Evolutionary conservation across 2,329 filamentous ascomycete genomes (phyloP).

Genomic region (Fusarium longipes): DNA sequence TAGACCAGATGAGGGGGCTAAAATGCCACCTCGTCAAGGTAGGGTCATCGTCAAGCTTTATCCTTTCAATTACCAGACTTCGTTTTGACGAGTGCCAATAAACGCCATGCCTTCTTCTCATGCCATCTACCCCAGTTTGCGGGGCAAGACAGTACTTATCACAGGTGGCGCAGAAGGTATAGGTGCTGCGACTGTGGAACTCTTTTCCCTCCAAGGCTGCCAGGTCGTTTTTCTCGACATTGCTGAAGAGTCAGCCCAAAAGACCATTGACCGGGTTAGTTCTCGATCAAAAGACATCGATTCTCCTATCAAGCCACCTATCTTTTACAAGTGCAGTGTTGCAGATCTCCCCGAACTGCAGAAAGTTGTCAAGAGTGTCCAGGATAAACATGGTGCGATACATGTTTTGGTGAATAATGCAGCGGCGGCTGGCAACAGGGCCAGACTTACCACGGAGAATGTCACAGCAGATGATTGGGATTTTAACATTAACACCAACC

Average conservation of each 20-base stretch:
- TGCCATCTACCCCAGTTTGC: slow-evolving; percentile 57
- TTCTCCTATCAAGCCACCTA: slow-evolving; percentile 40
- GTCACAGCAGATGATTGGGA: slow-evolving; percentile 58
- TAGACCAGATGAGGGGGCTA: not conserved
- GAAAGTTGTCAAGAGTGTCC: slow-evolving; percentile 49
- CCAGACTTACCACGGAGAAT: slow-evolving; percentile 46
- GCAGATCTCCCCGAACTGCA: slow-evolving; percentile 51
- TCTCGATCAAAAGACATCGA: slow-evolving; percentile 24
- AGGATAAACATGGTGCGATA: slow-evolving; percentile 56
- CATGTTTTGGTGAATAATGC: slow-evolving; percentile 90
- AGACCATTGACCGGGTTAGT: slow-evolving; percentile 45
- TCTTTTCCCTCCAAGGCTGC: slow-evolving; percentile 59
- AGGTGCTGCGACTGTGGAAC: slow-evolving; percentile 57
- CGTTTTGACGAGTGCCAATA: accelerated
- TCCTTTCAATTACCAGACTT: not conserved
- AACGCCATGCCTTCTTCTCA: slow-evolving; percentile 3
- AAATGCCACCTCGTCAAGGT: too few species aligned
- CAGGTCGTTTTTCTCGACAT: slow-evolving; percentile 59
- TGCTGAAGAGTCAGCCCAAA: slow-evolving; percentile 41
- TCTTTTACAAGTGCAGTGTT: slow-evolving; percentile 58
- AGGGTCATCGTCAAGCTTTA: not conserved
- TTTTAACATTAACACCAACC: slow-evolving; percentile 56
- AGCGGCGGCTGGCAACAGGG: slow-evolving; percentile 54
- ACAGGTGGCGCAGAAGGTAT: slow-evolving; percentile 61
- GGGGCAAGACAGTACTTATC: slow-evolving; percentile 55